A percentile compares a stretch with the other conserved stretches of the same genome.
phyloP scores from a whole-genome alignment of 2,329 filamentous ascomycete species.

The Calonectria hongkongensis region DNA sequence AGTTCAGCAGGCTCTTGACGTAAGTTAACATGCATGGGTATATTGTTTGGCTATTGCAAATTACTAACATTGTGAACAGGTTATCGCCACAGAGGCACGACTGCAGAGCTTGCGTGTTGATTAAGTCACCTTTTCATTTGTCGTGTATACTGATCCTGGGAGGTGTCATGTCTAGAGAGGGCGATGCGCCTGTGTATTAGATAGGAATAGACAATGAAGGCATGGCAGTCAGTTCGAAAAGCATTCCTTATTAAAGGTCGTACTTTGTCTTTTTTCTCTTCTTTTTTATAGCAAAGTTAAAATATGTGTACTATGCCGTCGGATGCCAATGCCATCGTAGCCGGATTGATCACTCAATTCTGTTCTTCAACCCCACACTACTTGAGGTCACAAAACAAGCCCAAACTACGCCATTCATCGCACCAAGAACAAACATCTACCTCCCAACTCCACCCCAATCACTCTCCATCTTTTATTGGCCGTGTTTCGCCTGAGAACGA shows the following conservation, averaged over 20 bases:
- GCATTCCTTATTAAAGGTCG: constrained; percentile 20
- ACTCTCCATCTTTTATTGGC: background rate
- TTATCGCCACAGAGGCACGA: constrained; percentile 92
- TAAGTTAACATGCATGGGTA: constrained; percentile 68
- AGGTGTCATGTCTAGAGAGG: constrained; percentile 55
- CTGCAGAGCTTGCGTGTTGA: constrained; percentile 91
- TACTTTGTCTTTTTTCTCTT: constrained; percentile 9
- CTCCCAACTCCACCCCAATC: background rate
- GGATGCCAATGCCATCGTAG: background rate
- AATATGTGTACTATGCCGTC: background rate
- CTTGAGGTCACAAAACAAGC: background rate
- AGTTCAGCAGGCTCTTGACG: constrained; percentile 96
- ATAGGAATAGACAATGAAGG: constrained; percentile 60
- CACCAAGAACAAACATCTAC: background rate
- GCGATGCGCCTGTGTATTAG: constrained; percentile 59
- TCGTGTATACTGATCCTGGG: constrained; percentile 60
- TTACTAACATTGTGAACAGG: constrained; percentile 67
- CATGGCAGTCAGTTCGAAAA: constrained; percentile 45
- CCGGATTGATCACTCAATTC: background rate
- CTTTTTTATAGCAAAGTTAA: background rate
- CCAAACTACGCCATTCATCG: background rate
- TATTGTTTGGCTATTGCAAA: constrained; percentile 7
- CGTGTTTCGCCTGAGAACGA: background rate
- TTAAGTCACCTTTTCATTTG: constrained; percentile 66
- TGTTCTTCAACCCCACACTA: constrained; percentile 5